A percentile compares a stretch with the other conserved stretches of the same genome.
These are phyloP conservation scores for Rhodofomes roseus DNA, from an alignment of 1,284 basidiomycete genomes.

Conservation along the genomic window DNA sequence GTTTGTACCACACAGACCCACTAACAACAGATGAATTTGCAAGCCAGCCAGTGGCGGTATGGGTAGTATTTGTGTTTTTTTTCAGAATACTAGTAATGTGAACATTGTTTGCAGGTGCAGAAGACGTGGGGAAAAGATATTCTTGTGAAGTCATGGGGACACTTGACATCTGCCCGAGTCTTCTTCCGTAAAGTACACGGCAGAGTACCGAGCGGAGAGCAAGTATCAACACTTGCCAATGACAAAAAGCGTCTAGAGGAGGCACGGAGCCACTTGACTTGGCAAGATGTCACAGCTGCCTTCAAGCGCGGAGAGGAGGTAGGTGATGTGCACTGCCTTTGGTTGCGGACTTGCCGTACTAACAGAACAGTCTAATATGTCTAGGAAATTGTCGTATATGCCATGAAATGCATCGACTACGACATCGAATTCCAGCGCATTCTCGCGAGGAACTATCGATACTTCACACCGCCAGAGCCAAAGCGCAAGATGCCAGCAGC, in stretches of 20 bases:
- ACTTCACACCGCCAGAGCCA: not conserved
- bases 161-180: not conserved
- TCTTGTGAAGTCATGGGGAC: not conserved
- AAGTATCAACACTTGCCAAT: not conserved
- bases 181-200: not conserved
- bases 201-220: not conserved
- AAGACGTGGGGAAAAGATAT: not conserved
- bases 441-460: not conserved
- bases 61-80: not conserved
- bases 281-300: constrained; percentile 1
- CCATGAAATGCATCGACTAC: constrained; percentile 8
- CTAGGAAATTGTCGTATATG: constrained; percentile 3
- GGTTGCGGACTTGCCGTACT: not conserved
- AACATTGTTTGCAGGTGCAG: constrained; percentile 1
- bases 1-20: not conserved
- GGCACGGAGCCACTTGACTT: not conserved
- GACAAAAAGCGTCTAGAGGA: not conserved
- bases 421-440: constrained; percentile 7
- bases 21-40: not conserved
- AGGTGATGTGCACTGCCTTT: not conserved
- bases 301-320: constrained; percentile 5
- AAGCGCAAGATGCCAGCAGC: not conserved
- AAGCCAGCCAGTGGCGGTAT: not conserved
- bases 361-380: too few species aligned
- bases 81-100: too few species aligned